Percentiles rank a stretch among this genome's conserved stretches.
phyloP scores from a whole-genome alignment of 371 early-diverging fungal genomes.

The Rhizopus delemar region DNA sequence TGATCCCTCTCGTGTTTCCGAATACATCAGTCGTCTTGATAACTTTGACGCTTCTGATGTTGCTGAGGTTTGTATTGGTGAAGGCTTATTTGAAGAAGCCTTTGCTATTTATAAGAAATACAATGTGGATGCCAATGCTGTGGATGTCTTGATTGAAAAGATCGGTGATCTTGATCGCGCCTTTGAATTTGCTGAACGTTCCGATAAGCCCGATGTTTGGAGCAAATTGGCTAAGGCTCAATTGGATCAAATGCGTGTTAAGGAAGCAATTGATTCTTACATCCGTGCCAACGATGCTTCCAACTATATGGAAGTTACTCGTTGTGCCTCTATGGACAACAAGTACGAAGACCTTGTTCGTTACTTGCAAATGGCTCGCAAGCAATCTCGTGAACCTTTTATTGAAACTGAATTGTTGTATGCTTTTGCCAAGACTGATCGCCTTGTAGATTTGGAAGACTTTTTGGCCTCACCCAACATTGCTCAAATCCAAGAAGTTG shows the following conservation, averaged over 20 bases:
- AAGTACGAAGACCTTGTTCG: conserved; percentile 92
- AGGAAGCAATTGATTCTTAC: conserved; percentile 96
- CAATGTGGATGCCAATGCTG: conserved; percentile 83
- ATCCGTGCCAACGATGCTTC: conserved; percentile 90
- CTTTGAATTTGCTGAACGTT: conserved; percentile 91
- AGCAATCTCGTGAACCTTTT: conserved; percentile 86
- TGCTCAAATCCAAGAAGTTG: conserved; percentile 89
- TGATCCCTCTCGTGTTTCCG: conserved; percentile 89
- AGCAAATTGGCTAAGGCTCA: conserved; percentile 93
- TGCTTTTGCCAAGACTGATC: conserved; percentile 92
- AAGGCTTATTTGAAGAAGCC: conserved; percentile 92
- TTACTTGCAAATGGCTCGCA: conserved; percentile 92
- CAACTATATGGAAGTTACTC: conserved; percentile 90
- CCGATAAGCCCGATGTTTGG: conserved; percentile 92
- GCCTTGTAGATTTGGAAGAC: conserved; percentile 90
- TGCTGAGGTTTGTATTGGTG: conserved; percentile 90
- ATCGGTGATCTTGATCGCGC: conserved; percentile 93
- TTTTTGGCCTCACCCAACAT: conserved; percentile 90
- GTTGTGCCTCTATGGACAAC: conserved; percentile 73
- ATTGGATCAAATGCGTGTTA: conserved; percentile 82
- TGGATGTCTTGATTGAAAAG: conserved; percentile 89
- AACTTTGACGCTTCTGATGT: conserved; percentile 96
- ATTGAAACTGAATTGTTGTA: conserved; percentile 94
- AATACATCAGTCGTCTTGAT: conserved; percentile 88
- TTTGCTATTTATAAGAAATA: conserved; percentile 93